Percentiles rank a stretch among this genome's conserved stretches.
Conservation (phyloP, 192 early-diverging fungal genomes). For the Coemansia sp. region DNA sequence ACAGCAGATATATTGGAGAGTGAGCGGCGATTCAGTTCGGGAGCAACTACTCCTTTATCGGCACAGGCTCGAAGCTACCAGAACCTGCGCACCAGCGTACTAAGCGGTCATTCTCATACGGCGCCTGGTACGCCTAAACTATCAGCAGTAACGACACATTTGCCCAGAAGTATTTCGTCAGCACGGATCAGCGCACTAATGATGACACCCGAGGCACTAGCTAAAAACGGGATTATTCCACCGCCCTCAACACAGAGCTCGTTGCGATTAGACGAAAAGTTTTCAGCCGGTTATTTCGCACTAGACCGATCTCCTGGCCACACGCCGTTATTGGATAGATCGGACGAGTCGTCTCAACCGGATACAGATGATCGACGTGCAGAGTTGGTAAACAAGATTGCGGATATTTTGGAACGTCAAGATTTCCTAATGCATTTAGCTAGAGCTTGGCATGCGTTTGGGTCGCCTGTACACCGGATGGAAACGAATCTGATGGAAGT, state of each 20-base stretch:
- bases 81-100: constrained; percentile 8
- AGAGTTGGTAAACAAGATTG: constrained; percentile 52
- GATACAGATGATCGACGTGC: neutral
- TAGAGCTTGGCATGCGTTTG: constrained; percentile 64
- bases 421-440: constrained; percentile 63
- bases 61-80: constrained; percentile 4
- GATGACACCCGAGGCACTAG: constrained; percentile 42
- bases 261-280: constrained; percentile 17
- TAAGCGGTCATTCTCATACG: neutral
- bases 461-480: constrained; percentile 65
- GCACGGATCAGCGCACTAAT: constrained; percentile 32
- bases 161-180: constrained; percentile 23
- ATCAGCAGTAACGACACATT: neutral
- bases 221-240: constrained; percentile 35
- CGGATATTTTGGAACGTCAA: constrained; percentile 65
- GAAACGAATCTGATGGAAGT: constrained; percentile 62
- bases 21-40: constrained; percentile 8
- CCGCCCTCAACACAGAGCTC: constrained; percentile 38
- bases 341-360: constrained; percentile 7
- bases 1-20: neutral
- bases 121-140: neutral
- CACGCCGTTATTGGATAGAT: neutral
- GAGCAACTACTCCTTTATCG: neutral
- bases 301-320: neutral
- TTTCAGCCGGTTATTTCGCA: constrained; percentile 26